Percentiles rank a stretch among this genome's conserved stretches.
Evolutionary conservation across 257 asterid species (phyloP).

Genomic region (Striga asiatica): DNA sequence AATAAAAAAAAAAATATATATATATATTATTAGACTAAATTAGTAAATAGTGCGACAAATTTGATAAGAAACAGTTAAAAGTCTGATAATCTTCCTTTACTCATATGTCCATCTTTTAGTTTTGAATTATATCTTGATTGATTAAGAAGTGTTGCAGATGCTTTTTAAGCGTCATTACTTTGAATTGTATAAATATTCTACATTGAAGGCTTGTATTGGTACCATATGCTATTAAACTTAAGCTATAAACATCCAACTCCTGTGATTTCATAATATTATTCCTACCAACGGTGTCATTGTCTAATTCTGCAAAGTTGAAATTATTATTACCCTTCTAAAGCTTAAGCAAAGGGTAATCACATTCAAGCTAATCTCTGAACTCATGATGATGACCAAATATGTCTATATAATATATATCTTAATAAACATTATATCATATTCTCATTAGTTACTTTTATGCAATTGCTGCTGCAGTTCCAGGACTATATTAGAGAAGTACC

Average conservation of each 20-base stretch:
- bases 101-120: no score
- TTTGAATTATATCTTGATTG: no score
- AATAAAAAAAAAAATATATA: no score
- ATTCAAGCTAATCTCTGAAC: background rate
- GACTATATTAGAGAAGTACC: conserved; percentile 84
- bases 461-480: conserved; percentile 74
- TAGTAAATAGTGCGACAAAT: background rate
- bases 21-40: background rate
- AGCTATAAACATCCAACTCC: background rate
- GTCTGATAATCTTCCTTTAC: background rate
- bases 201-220: background rate
- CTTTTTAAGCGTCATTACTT: no score
- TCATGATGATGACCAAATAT: background rate
- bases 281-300: background rate
- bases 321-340: background rate
- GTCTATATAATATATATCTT: background rate
- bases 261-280: background rate
- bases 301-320: background rate
- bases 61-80: background rate
- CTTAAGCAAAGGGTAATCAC: background rate
- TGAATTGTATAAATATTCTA: no score
- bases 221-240: background rate
- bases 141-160: no score
- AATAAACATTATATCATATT: background rate
- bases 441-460: conserved; percentile 5